Base-by-base conservation (phyloP, 2,329 filamentous ascomycete genomes). In the Coniochaeta pulveracea region DNA sequence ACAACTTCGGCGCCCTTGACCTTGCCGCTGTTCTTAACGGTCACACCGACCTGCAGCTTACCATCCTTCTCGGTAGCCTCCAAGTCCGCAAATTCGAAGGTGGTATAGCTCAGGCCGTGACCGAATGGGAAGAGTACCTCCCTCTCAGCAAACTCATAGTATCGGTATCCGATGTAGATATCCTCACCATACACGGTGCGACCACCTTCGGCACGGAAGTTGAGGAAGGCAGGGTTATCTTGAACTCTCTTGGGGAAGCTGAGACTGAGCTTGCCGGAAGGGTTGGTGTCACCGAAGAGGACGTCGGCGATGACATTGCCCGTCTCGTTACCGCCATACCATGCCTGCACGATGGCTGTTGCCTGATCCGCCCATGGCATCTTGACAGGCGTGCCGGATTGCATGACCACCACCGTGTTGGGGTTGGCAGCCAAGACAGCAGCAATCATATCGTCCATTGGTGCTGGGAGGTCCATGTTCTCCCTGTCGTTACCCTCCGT, bases 281-380 rank as follows among this genome's bases (percentile, higher is more conserved):
- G 84, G 48, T 82, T 86, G 29, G 72, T 68, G 40, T 78, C 70
- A 30, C 82, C 84, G 41, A 84, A 82, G 12, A 89, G 62, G 2
- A 89, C 67, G 43, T 89, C 83, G 0, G 80, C 82, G 40, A 93
- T 79, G 9, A 76, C 78, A 48, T 88, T 85, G 5, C 84, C 85
- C 5, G 79, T 80, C 58, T 91, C 84, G 47, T 91, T 85, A n/a
- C 85, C 84, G 39, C 83, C 81, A 47, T 86, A 91, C 82, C 83
- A 91, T 6, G 82, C 82, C 47, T 89, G 80, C 2, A 86, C 49
- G 2, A 88, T 60, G 2, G 76, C 72, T 6, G 57, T 52, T 3
- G 72, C 69, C 19, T 65, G 55, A 11, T 60, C 50, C 2, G 72
- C 61, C 78, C 78, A 84, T 1, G 80, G 78, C 76, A 85, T 79